Conservation (phyloP, 2,329 filamentous ascomycete genomes). For the Colletotrichum karsti region DNA sequence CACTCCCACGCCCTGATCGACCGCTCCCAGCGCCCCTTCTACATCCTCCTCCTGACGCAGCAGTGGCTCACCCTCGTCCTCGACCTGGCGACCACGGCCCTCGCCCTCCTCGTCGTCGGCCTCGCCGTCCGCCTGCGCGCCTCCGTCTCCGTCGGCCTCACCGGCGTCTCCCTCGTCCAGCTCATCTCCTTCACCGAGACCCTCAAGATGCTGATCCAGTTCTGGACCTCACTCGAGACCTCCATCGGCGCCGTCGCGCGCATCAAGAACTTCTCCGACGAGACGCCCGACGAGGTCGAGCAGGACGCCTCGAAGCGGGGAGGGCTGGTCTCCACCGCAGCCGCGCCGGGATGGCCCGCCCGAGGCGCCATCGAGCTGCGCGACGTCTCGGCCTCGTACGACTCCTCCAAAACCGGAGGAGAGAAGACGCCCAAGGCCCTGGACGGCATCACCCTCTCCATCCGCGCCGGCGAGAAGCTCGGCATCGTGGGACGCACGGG, state of each 20-base stretch:
- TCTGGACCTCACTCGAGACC: slow-evolving; percentile 41
- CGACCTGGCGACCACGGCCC: slow-evolving; percentile 54
- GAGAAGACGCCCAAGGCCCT: slow-evolving; percentile 34
- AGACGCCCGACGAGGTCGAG: slow-evolving; percentile 38
- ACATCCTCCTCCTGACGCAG: slow-evolving; percentile 65
- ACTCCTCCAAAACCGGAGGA: slow-evolving; percentile 30
- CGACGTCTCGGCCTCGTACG: slow-evolving; percentile 28
- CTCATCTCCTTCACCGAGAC: slow-evolving; percentile 43
- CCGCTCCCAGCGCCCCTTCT: slow-evolving; percentile 64
- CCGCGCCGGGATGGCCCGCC: slow-evolving; percentile 42
- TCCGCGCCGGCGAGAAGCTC: slow-evolving; percentile 40
- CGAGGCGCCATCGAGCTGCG: slow-evolving; percentile 41
- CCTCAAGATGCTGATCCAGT: slow-evolving; percentile 42
- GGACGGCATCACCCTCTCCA: slow-evolving; percentile 49
- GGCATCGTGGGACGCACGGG: slow-evolving; percentile 46
- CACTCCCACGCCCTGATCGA: slow-evolving; percentile 59
- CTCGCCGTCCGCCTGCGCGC: slow-evolving; percentile 45
- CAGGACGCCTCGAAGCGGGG: background rate
- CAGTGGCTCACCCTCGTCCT: slow-evolving; percentile 64
- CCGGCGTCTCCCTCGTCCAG: slow-evolving; percentile 38
- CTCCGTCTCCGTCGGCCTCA: slow-evolving; percentile 23
- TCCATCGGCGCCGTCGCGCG: slow-evolving; percentile 38
- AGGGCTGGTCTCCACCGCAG: background rate
- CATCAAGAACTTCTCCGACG: slow-evolving; percentile 38
- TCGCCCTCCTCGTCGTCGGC: slow-evolving; percentile 56